A percentile compares a stretch with the other conserved stretches of the same genome.
These are phyloP conservation scores for Tricholoma saponaceum DNA, from an alignment of 768 basidiomycete species.

Conservation along the genomic window DNA sequence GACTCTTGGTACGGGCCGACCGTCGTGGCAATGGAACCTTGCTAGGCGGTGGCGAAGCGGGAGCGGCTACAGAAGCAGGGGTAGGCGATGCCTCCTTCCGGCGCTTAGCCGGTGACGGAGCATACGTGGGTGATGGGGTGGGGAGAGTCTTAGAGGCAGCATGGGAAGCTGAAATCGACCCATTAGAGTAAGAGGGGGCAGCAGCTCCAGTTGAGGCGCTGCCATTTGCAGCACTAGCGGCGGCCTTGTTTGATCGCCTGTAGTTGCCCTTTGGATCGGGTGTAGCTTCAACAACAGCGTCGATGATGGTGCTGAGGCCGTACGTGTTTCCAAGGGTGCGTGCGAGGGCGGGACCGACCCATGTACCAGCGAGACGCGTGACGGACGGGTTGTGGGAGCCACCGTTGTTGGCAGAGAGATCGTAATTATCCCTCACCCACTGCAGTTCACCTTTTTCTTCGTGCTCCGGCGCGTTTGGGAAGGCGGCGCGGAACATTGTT, in stretches of 20 bases:
- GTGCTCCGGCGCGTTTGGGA: conserved; percentile 72
- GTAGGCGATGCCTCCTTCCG: conserved; percentile 60
- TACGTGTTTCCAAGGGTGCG: conserved; percentile 67
- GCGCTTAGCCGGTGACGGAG: conserved; percentile 52
- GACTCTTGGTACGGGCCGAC: conserved; percentile 40
- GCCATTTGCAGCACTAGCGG: conserved; percentile 19
- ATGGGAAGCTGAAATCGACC: conserved; percentile 10
- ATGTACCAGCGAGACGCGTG: conserved; percentile 84
- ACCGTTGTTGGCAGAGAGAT: conserved; percentile 76
- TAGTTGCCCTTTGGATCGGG: conserved; percentile 81
- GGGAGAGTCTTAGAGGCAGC: conserved; percentile 32
- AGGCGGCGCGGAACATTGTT: conserved; percentile 96
- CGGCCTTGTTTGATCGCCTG: conserved; percentile 58
- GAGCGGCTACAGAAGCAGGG: conserved; percentile 35
- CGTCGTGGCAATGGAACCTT: conserved; percentile 20
- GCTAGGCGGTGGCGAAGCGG: conserved; percentile 31
- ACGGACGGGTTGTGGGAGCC: conserved; percentile 52
- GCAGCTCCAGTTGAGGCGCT: conserved; percentile 8
- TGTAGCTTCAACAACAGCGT: conserved; percentile 60
- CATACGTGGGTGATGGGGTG: conserved; percentile 35
- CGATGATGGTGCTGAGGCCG: conserved; percentile 53
- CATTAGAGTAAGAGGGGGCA: conserved; percentile 17
- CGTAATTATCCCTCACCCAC: conserved; percentile 80
- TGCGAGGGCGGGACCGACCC: conserved; percentile 71
- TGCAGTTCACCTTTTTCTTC: conserved; percentile 77